These are phyloP conservation scores for Fusarium acutatum DNA, from an alignment of 2,329 filamentous ascomycete species.

Conservation along the genomic window DNA sequence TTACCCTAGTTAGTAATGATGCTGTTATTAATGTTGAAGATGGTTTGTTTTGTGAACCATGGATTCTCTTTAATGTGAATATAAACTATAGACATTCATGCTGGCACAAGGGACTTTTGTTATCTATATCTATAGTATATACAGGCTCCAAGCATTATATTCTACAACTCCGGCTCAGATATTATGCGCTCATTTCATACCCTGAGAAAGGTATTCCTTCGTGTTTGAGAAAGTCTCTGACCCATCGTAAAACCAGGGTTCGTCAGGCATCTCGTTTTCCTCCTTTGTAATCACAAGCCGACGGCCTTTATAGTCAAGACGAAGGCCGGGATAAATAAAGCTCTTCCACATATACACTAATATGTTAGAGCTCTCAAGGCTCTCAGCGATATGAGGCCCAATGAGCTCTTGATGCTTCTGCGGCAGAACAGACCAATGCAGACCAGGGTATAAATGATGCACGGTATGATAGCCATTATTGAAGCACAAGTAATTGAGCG, in stretches of 20 bases:
- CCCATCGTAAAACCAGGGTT: conserved; percentile 8
- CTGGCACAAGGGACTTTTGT: too few species aligned
- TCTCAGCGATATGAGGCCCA: neutral
- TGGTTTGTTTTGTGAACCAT: neutral
- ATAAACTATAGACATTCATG: too few species aligned
- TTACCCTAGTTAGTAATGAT: too few species aligned
- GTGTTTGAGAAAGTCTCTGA: conserved; percentile 2
- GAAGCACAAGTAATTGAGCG: conserved; percentile 10
- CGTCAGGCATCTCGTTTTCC: conserved; percentile 14
- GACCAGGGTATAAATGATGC: conserved; percentile 5
- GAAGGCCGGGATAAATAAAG: conserved; percentile 6
- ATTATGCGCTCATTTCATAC: neutral
- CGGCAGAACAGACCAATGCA: conserved; percentile 11
- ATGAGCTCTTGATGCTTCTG: conserved; percentile 14
- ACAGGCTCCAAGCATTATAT: neutral
- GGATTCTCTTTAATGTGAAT: neutral
- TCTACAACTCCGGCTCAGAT: neutral
- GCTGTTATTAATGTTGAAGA: too few species aligned
- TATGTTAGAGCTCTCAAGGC: neutral
- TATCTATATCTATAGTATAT: neutral
- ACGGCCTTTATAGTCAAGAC: conserved; percentile 7
- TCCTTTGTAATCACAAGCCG: conserved; percentile 3
- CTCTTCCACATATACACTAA: conserved; percentile 8
- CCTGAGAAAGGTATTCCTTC: conserved; percentile 8
- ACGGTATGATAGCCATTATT: conserved; percentile 21